phyloP scores from a whole-genome alignment of 768 basidiomycete species.

The Mrakia gelida region DNA sequence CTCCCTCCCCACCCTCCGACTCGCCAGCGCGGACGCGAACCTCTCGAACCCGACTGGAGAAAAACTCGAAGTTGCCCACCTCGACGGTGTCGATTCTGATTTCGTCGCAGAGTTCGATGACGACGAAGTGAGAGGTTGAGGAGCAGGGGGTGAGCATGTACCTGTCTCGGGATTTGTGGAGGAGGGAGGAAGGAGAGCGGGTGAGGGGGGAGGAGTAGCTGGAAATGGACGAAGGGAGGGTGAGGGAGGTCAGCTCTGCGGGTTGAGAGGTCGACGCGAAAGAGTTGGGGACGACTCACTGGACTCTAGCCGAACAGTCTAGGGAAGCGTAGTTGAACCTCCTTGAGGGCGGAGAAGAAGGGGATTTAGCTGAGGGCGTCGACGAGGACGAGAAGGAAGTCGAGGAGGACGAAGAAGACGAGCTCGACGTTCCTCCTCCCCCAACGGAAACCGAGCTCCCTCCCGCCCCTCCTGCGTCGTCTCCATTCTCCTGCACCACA shows the following conservation, averaged over 20 bases:
- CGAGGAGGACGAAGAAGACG: neutral
- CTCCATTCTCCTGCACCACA: neutral
- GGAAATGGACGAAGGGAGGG: neutral
- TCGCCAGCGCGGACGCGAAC: slow-evolving; percentile 72
- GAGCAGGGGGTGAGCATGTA: slow-evolving; percentile 96
- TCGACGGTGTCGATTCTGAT: slow-evolving; percentile 94
- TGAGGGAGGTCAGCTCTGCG: neutral
- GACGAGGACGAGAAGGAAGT: neutral
- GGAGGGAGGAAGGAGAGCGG: slow-evolving; percentile 74
- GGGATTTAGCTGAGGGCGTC: neutral
- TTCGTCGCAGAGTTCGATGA: slow-evolving; percentile 96
- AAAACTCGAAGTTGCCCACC: slow-evolving; percentile 95
- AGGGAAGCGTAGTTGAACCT: slow-evolving; percentile 88
- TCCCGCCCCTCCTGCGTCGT: neutral
- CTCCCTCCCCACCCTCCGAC: slow-evolving; percentile 40
- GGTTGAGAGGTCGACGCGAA: neutral
- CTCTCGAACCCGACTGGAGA: slow-evolving; percentile 91
- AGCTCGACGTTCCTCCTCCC: too few species aligned
- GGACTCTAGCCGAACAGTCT: slow-evolving; percentile 91
- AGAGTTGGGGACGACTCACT: slow-evolving; percentile 40
- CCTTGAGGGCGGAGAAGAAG: slow-evolving; percentile 16
- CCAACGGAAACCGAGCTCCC: neutral
- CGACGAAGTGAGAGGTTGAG: slow-evolving; percentile 62
- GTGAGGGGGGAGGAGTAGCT: slow-evolving; percentile 66
- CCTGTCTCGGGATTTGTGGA: slow-evolving; percentile 81